These are phyloP conservation scores for Myxozyma geophila DNA, from an alignment of 805 yeast genomes.

Conservation along the genomic window DNA sequence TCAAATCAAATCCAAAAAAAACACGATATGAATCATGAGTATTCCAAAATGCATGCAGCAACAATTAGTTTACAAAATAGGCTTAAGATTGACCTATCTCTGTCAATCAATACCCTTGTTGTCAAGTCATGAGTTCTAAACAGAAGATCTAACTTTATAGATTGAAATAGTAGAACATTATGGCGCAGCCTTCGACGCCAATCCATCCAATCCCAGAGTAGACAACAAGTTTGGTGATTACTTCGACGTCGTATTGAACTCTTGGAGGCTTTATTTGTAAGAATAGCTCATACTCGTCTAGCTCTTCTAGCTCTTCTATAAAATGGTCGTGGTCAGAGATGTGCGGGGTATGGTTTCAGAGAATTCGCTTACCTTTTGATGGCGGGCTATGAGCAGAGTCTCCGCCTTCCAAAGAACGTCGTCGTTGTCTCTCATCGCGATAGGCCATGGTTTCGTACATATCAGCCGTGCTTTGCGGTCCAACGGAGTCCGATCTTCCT, in stretches of 20 bases:
- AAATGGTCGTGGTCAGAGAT: neutral
- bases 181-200: constrained; percentile 45
- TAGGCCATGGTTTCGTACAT: constrained; percentile 47
- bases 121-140: too few species aligned
- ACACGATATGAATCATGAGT: neutral
- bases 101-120: too few species aligned
- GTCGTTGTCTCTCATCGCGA: constrained; percentile 40
- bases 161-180: constrained; percentile 4
- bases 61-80: too few species aligned
- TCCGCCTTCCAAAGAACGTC: constrained; percentile 21
- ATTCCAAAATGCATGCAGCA: neutral
- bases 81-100: too few species aligned
- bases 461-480: constrained; percentile 51
- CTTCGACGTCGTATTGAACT: constrained; percentile 70
- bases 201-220: constrained; percentile 78
- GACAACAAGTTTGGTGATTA: constrained; percentile 73
- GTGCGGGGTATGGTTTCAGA: neutral
- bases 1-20: neutral
- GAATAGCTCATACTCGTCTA: constrained; percentile 38
- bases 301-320: constrained; percentile 18
- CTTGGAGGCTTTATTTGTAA: constrained; percentile 44
- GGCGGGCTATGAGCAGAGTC: neutral
- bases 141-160: neutral
- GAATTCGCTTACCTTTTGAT: constrained; percentile 1
- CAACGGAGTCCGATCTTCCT: constrained; percentile 47